Base-by-base conservation (phyloP, 2,329 filamentous ascomycete species). In the Hymenoscyphus infarciens region DNA sequence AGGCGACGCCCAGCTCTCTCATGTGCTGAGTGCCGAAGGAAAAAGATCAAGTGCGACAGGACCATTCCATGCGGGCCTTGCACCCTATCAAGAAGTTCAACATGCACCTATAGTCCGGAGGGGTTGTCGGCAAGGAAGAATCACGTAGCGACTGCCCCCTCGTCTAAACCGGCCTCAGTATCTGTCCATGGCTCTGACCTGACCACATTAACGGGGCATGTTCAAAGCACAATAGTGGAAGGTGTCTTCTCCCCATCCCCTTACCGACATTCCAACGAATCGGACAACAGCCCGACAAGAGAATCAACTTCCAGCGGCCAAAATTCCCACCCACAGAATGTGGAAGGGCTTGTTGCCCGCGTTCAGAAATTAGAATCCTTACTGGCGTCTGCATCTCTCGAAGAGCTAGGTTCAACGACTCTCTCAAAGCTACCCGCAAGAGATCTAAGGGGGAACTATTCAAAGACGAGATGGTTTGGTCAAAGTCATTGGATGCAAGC, bases 41-140 rank as follows among this genome's bases (percentile, higher is more conserved):
- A 78, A 42, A 81, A 81, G 68, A 75, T 80, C 69, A 79, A 78
- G 59, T 81, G 79, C 63, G 76, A 80, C 63, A 71, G 77, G 1
- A 74, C 71, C n/a, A 69, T 74, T 19, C 78, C 78, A 3, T 81
- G 78, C 64, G 61, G 66, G 15, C 75, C 75, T 63, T 80, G 77
- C 66, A 68, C 72, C 6, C 64, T 67, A 16, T 68, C 71, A 1
- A 70, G 71, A 19, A 73, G 71, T 53, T 66, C 68, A 54, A 67
- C 66, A 4, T 80, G 77, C 60, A 69, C 63, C 16, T 79, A 71
- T 57, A 64, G 57, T 59, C 61, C 62, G 16, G 63, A 64, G 19
- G 64, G 55, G 25, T n/a, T 59, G 15, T 60, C 58, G 16, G 59
- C 59, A 29, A n/a, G 29, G 1, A 58, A 57, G 6, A 39, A 53